Base-by-base conservation (phyloP, 768 basidiomycete species). In the Guyanaporus albipodus region DNA sequence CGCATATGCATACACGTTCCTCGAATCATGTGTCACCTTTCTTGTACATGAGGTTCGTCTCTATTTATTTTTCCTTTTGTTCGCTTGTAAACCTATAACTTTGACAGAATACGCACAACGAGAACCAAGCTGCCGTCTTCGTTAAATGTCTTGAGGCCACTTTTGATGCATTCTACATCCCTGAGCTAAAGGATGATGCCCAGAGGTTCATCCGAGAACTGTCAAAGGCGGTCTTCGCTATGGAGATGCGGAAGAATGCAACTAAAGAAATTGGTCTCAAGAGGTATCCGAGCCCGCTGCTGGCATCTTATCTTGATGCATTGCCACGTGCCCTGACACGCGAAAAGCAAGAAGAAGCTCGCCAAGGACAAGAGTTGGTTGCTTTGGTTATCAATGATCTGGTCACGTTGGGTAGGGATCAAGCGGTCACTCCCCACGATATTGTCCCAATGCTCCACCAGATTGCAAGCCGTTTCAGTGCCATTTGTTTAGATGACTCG, bases 401-500 rank as follows among this genome's bases (percentile, higher is more conserved):
- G 23, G 75, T 87, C 12, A 62, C 66, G 4, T 73, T 85, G 66
- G 74, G 72, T 17, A 68, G 68, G 35, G 73, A 74, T 28, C 66
- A 70, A 22, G 70, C 73, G 46, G 70, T 76, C 23, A 66, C 71
- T 4, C 66, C 70, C 23, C 77, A 74, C 42, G 85, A 87, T 50
- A 70, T 87, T 34, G 70, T 82, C 40, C 71, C 74, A 7, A 79
- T 91, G 28, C 68, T 97, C 39, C 86, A 91, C 59, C 85, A 91
- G 54, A 74, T 98, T 35, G 83, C 88, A 6, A 80, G 80, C 50
- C 82, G 90, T 14, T 89, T 97, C 68, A 83, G 79, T 35, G 82
- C 87, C 3, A 73, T 96, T 21, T 96, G 94, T 60, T 78, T 93
- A 45, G 94, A 96, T 47, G 92, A 93, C 58, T 77, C 88, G 0